phyloP scores from a whole-genome alignment of 768 basidiomycete genomes.

The Filobasidium floriforme region DNA sequence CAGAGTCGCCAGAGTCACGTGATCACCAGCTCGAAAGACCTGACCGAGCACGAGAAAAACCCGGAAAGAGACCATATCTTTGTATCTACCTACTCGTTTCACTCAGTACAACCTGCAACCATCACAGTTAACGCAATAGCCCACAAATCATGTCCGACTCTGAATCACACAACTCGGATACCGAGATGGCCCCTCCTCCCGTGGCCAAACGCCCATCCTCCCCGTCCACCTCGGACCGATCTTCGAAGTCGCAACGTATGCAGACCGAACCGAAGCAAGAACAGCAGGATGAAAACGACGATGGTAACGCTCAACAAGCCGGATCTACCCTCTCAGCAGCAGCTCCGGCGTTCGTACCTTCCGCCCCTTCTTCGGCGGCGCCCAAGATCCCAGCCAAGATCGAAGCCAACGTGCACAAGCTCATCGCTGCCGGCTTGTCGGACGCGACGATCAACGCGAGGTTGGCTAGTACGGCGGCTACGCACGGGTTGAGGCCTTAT shows the following conservation, averaged over 20 bases:
- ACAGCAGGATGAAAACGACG: neutral
- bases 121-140: no score
- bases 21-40: no score
- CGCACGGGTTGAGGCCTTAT: neutral
- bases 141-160: neutral
- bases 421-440: conserved; percentile 1
- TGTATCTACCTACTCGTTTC: no score
- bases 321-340: neutral
- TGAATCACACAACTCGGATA: neutral
- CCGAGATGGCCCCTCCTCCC: neutral
- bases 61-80: no score
- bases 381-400: conserved; percentile 1
- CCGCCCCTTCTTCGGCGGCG: neutral
- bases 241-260: neutral
- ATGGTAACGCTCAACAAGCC: neutral
- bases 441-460: neutral
- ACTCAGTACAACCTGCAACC: no score
- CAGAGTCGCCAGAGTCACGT: no score
- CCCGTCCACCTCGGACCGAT: neutral
- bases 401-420: conserved; percentile 3
- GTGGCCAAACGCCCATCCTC: neutral
- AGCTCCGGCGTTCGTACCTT: conserved; percentile 5
- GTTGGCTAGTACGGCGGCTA: neutral
- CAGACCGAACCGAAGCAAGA: neutral
- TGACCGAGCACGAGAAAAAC: no score